Evolutionary conservation across 495 filamentous ascomycete genomes (phyloP), one percentile per base, ranked within the genome.

Genomic region (Lasiosphaeria ovina): DNA sequence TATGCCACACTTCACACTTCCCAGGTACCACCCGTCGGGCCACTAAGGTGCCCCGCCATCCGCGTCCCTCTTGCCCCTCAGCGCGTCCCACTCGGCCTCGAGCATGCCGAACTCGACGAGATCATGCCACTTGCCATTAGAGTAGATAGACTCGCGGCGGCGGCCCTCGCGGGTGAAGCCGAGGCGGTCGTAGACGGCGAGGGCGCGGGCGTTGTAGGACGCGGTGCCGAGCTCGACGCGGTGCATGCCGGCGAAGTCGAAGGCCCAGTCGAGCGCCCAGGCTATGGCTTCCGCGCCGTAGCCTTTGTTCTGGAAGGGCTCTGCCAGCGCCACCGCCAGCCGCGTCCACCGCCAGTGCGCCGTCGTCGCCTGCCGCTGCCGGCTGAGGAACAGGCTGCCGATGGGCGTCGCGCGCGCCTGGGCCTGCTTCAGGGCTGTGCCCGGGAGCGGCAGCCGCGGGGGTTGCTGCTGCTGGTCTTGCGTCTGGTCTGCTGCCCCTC

Each of bases 251-350:
- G 69, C 77, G 36, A 66, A 62, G 44, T 53, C 44, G 55, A 81
- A 81, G 4, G 69, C 76, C 73, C 76, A 81, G 10, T 78, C 68
- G 61, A 81, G 54, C 10, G 59, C 72, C 79, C 79, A 83, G 34
- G 71, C 66, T 32, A 81, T 75, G 0, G 76, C 79, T 59, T 83
- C 80, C 10, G 55, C 64, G 3, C 79, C 80, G 47, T 80, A 83
- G 6, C 80, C 80, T 49, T 75, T 65, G 0, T 72, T 71, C 45
- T 76, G 74, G 49, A 71, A 70, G 17, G 31, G 51, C n/a, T 66
- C 62, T 3, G 63, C 57, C 3, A 81, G 62, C 12, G 72, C 66
- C 11, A 79, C 66, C 3, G 66, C 72, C 17, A 80, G 58, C 31
- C 65, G 62, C 12, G 67, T 63, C 50, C 62, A 60, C 33, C 75